Evolutionary conservation across 2,329 filamentous ascomycete genomes (phyloP).

Genomic region (Huntiella moniliformis): DNA sequence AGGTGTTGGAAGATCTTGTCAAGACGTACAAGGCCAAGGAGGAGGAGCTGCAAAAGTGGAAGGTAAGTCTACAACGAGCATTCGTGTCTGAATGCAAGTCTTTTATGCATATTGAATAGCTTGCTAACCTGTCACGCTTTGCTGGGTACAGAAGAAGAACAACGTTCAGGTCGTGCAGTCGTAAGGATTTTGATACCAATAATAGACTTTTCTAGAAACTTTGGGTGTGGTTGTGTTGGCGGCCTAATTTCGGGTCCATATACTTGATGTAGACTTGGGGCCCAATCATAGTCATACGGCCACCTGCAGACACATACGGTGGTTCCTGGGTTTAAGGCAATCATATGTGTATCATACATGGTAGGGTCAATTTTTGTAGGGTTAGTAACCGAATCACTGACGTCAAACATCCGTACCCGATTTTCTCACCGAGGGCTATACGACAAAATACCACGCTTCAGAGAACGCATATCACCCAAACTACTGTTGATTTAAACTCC

Average conservation of each 20-base stretch:
- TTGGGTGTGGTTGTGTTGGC: not conserved
- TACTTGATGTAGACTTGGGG: not conserved
- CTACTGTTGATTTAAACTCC: too few species aligned
- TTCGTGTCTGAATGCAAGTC: not conserved
- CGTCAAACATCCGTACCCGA: too few species aligned
- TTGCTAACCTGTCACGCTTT: constrained; percentile 1
- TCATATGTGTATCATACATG: too few species aligned
- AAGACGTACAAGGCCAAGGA: constrained; percentile 96
- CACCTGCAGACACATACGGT: too few species aligned
- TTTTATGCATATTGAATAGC: not conserved
- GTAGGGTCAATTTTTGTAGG: too few species aligned
- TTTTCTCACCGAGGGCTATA: too few species aligned
- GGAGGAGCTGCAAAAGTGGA: constrained; percentile 93
- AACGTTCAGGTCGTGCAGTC: constrained; percentile 75
- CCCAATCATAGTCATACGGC: not conserved
- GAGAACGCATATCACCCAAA: too few species aligned
- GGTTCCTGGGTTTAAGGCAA: too few species aligned
- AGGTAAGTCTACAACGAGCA: constrained; percentile 39
- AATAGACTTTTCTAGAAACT: not conserved
- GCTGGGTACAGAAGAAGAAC: constrained; percentile 56
- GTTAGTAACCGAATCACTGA: too few species aligned
- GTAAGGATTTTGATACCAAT: constrained; percentile 20
- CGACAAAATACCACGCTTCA: too few species aligned
- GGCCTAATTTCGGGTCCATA: not conserved
- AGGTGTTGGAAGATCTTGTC: constrained; percentile 81